Conservation (phyloP, 164 flowering plant species). For the Annona cherimola region DNA sequence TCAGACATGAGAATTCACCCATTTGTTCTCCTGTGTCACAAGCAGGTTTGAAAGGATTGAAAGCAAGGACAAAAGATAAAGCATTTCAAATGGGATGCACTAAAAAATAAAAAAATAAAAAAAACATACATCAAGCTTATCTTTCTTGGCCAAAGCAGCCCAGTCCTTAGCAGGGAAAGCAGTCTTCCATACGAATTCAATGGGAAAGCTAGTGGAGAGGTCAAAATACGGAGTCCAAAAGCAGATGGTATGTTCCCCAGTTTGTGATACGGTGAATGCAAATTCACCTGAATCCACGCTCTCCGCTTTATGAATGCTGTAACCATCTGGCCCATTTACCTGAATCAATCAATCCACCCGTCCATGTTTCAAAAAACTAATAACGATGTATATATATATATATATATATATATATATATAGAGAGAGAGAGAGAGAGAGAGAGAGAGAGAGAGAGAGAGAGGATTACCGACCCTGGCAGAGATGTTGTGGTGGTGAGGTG, state of each 20-base stretch:
- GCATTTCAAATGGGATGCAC: no score
- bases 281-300: slow-evolving; percentile 51
- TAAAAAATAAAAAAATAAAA: no score
- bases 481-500: slow-evolving; percentile 49
- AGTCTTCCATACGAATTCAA: slow-evolving; percentile 73
- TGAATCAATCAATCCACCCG: slow-evolving; percentile 19
- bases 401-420: not conserved
- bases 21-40: no score
- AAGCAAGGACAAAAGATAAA: no score
- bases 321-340: slow-evolving; percentile 58
- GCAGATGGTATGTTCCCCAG: slow-evolving; percentile 59
- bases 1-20: no score
- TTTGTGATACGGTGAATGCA: slow-evolving; percentile 47
- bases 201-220: slow-evolving; percentile 28
- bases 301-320: slow-evolving; percentile 42
- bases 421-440: not conserved
- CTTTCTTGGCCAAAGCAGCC: slow-evolving; percentile 65
- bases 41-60: no score
- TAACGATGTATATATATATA: not conserved
- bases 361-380: not conserved
- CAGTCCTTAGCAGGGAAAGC: slow-evolving; percentile 70
- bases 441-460: not conserved
- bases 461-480: slow-evolving; percentile 42
- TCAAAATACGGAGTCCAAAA: slow-evolving; percentile 43
- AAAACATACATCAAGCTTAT: slow-evolving; percentile 54